phyloP scores from a whole-genome alignment of 495 filamentous ascomycete species.

The Thermothielavioides terrestris region DNA sequence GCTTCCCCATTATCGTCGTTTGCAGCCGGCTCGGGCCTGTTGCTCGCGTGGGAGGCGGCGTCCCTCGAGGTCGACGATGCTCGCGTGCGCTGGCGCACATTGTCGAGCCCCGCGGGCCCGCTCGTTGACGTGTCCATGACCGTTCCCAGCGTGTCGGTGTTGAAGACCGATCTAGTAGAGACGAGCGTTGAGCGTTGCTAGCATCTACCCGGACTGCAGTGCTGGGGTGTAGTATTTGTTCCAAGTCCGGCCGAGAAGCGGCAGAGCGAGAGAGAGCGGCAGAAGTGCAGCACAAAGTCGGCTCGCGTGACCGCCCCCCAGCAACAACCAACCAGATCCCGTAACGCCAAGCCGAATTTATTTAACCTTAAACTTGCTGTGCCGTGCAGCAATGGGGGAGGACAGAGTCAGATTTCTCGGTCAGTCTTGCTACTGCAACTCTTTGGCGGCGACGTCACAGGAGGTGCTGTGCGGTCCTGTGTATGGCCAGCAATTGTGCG shows the following conservation, averaged over 20 bases:
- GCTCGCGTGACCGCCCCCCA: conserved; percentile 6
- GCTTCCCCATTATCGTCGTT: conserved; percentile 1
- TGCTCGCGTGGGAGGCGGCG: background rate
- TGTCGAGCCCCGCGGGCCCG: conserved; percentile 17
- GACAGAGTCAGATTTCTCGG: background rate
- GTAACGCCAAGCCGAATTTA: conserved; percentile 13
- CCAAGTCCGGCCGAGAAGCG: too few species aligned
- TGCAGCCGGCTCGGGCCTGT: background rate
- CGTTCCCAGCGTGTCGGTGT: conserved; percentile 16
- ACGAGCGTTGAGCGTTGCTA: conserved; percentile 18
- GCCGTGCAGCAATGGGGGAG: background rate
- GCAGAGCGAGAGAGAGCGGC: background rate
- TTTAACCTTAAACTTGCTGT: background rate
- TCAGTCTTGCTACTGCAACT: background rate
- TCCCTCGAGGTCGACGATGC: background rate
- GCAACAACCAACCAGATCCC: background rate
- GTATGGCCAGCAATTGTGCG: background rate
- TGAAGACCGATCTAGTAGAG: conserved; percentile 18
- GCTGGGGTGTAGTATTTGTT: too few species aligned
- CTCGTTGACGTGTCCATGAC: conserved; percentile 21
- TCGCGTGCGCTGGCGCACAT: conserved; percentile 17
- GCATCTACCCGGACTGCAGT: background rate
- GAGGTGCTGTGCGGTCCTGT: background rate
- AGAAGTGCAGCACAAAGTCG: background rate
- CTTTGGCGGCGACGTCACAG: background rate